Percentiles rank a stretch among this genome's conserved stretches.
Conservation (phyloP, 805 yeast species). For the Candida railenensis region DNA sequence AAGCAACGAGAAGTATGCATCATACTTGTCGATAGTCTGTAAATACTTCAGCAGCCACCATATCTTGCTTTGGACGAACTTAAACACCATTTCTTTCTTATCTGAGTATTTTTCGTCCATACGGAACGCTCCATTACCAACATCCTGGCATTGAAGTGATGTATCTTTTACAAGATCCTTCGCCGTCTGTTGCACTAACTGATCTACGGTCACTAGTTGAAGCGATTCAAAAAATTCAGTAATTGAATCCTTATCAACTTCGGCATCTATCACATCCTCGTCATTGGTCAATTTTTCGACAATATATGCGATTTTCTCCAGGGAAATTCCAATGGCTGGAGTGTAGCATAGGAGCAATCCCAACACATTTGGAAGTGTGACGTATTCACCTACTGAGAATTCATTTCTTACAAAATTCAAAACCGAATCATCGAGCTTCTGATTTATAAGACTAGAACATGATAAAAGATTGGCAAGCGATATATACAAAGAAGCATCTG, state of each 20-base stretch:
- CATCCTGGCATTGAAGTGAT: neutral
- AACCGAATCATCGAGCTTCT: neutral
- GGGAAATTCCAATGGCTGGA: conserved; percentile 5
- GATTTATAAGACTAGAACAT: neutral
- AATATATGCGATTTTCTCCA: neutral
- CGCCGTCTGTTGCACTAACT: neutral
- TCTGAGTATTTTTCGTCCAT: neutral
- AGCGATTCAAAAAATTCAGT: neutral
- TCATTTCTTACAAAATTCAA: neutral
- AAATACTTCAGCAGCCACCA: conserved; percentile 17
- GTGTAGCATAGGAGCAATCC: conserved; percentile 7
- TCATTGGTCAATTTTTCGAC: neutral
- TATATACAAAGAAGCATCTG: conserved; percentile 6
- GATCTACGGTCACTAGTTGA: neutral
- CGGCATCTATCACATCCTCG: neutral
- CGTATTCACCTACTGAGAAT: neutral
- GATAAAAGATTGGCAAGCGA: neutral
- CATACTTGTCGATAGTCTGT: conserved; percentile 16
- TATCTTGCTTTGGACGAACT: conserved; percentile 18
- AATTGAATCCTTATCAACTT: neutral
- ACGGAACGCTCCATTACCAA: neutral
- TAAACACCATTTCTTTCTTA: conserved; percentile 7
- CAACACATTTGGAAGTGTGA: conserved; percentile 5
- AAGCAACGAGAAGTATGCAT: conserved; percentile 12
- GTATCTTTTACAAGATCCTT: neutral